Percentiles rank a stretch among this genome's conserved stretches.
These are phyloP conservation scores for Cavenderia fasciculata DNA, from an alignment of 78 protist species.

Conservation along the genomic window DNA sequence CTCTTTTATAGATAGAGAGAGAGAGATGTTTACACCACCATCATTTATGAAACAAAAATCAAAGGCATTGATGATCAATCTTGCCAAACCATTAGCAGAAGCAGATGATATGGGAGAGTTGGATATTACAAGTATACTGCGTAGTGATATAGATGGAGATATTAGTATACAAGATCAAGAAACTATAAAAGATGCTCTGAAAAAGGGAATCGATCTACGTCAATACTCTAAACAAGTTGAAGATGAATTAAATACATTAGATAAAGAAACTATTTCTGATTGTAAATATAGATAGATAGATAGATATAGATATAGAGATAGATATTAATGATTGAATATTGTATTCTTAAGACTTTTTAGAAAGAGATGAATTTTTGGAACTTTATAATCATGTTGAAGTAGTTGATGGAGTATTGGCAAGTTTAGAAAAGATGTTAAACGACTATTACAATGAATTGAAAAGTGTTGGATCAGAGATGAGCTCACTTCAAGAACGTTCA, in stretches of 20 bases:
- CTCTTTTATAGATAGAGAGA: too few species aligned
- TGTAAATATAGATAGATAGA: neutral
- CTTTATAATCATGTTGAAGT: conserved; percentile 43
- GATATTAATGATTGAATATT: neutral
- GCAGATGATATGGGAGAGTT: conserved; percentile 22
- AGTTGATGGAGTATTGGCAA: conserved; percentile 29
- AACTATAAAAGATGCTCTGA: conserved; percentile 38
- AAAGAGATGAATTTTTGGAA: conserved; percentile 52
- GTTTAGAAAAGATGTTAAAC: conserved; percentile 46
- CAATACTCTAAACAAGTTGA: conserved; percentile 49
- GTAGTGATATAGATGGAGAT: conserved; percentile 54
- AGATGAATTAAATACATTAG: conserved; percentile 18
- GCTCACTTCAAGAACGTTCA: conserved; percentile 43
- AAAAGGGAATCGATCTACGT: conserved; percentile 34
- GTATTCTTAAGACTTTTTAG: conserved; percentile 12
- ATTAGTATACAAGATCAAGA: conserved; percentile 48
- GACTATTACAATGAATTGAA: conserved; percentile 44
- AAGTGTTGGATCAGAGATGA: conserved; percentile 69
- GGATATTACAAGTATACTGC: conserved; percentile 37
- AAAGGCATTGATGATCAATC: neutral
- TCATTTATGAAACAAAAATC: conserved; percentile 23
- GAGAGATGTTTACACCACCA: conserved; percentile 24
- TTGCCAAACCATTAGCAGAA: conserved; percentile 21
- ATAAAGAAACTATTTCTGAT: conserved; percentile 41
- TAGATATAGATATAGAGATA: neutral